Base-by-base conservation (phyloP, 306 rosid species). In the Mimosa pudica region DNA sequence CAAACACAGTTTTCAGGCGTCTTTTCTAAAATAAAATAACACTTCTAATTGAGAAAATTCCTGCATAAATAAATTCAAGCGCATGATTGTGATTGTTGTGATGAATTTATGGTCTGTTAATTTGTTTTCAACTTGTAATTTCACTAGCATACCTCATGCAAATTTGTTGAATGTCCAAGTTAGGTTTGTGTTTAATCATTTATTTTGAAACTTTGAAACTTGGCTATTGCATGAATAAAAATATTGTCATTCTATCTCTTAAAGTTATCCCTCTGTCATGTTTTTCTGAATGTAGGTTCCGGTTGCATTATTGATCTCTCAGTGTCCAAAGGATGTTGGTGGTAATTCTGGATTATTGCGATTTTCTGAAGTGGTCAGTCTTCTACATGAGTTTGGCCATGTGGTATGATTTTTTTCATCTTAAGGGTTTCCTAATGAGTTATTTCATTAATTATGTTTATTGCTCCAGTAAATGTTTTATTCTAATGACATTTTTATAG, bases 301-400 rank as follows among this genome's bases (percentile, higher is more conserved):
- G 8, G 89, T 91, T 85, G 98, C 88, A 10, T 82, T 95, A 82
- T 79, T 95, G 77, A 81, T 95, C 68, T 85, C 92, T 82, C 97
- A 95, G 80, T 82, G 81, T 79, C 92, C 81, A 71, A 95, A 90
- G 84, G 97, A 87, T 74, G 85, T 66, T 69, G 78, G 77, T 48
- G 80, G 87, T 84, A 85, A 79, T 45, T 82, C 96, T 83, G 93
- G 87, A 81, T 86, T 95, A 80, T 85, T 95, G 82, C 88, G 90
- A 74, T 95, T 95, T 87, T 87, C 99, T 48, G 98, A 95, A 88
- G 96, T 95, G 86, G 96, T 91, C 79, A 82, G 90, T 84, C 90
- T 95, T 82, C 89, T 95, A 89, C 97, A 93, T 33, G 98, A 95
- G 89, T 89, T 95, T 82, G 99, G 99, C 83, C 99, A 95, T 71